Evolutionary conservation across 2,329 filamentous ascomycete species (phyloP).

Genomic region (Monosporascus ibericus): DNA sequence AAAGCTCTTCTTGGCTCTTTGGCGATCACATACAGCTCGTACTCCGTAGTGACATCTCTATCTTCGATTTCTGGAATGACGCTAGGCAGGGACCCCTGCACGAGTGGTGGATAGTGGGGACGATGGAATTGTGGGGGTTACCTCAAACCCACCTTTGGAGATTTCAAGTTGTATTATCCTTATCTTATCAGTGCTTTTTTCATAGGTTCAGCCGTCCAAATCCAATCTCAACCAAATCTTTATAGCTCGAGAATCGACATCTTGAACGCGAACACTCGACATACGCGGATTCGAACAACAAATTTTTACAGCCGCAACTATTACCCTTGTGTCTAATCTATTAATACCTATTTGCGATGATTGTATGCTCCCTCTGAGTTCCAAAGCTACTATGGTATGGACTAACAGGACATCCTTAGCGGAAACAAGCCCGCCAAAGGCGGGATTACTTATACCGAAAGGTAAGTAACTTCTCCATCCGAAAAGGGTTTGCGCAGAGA

Average conservation of each 20-base stretch:
- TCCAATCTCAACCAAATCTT: no score
- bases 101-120: background rate
- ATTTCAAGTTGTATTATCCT: background rate
- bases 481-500: background rate
- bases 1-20: no score
- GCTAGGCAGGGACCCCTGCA: background rate
- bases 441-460: slow-evolving; percentile 88
- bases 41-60: no score
- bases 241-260: no score
- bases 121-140: background rate
- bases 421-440: slow-evolving; percentile 71
- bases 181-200: background rate
- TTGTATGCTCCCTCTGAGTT: slow-evolving; percentile 7
- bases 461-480: background rate
- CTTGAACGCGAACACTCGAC: no score
- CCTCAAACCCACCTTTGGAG: background rate
- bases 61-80: background rate
- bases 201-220: no score
- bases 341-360: slow-evolving; percentile 8
- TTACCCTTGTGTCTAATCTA: no score
- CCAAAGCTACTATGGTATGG: background rate
- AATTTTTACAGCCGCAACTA: no score
- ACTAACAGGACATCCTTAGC: slow-evolving; percentile 29
- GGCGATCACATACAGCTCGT: no score
- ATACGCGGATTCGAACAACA: no score